These are phyloP conservation scores for Russula virescens DNA, from an alignment of 768 basidiomycete genomes.

Conservation along the genomic window DNA sequence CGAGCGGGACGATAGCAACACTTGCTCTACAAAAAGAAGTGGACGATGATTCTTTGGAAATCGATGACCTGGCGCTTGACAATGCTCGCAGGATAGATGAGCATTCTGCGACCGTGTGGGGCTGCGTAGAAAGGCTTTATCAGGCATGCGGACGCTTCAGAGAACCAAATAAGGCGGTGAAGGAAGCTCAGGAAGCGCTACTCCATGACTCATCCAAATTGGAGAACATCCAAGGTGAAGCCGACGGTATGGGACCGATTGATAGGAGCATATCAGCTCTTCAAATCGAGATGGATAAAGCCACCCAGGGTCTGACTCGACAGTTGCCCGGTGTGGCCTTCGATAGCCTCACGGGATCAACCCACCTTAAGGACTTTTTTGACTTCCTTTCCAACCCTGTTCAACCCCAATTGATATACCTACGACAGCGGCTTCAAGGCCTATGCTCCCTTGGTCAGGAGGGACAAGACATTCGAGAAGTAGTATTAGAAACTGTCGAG, in stretches of 20 bases:
- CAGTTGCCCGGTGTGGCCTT: slow-evolving; percentile 14
- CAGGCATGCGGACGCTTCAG: not conserved
- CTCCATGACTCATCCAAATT: not conserved
- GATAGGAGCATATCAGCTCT: slow-evolving; percentile 1
- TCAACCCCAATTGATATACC: not conserved
- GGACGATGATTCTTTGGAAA: not conserved
- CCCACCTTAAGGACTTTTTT: not conserved
- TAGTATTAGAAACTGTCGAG: not conserved
- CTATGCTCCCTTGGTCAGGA: not conserved
- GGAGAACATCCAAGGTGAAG: not conserved
- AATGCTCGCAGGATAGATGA: slow-evolving; percentile 14
- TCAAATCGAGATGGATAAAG: not conserved
- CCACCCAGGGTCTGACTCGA: not conserved
- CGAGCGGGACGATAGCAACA: not conserved
- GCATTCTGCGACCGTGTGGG: slow-evolving; percentile 1
- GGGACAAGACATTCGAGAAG: not conserved
- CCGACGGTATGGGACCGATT: not conserved
- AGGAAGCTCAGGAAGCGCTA: not conserved
- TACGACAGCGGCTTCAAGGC: not conserved
- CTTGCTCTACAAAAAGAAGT: not conserved
- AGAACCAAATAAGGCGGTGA: too few species aligned
- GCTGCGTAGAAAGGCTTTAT: not conserved
- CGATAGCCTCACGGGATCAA: not conserved
- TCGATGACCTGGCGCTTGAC: not conserved
- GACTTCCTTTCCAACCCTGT: not conserved